phyloP scores from a whole-genome alignment of 441 rosid genomes.

The Euphorbia corollata region DNA sequence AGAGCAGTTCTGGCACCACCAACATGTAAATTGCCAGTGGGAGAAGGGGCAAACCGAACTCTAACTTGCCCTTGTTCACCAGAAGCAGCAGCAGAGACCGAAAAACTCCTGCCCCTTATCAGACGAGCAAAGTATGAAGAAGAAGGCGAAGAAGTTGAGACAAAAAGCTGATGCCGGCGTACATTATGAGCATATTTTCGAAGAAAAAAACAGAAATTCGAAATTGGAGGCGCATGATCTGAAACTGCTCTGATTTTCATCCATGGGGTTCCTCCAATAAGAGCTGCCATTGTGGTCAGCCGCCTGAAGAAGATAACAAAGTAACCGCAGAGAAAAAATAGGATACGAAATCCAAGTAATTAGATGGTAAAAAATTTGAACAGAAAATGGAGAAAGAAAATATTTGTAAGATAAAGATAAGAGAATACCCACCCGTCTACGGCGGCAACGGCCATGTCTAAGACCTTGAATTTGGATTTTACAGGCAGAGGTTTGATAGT shows the following conservation, averaged over 20 bases:
- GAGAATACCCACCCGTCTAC: neutral
- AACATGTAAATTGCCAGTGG: slow-evolving; percentile 92
- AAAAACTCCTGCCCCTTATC: slow-evolving; percentile 38
- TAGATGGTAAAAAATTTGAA: neutral
- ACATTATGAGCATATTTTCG: neutral
- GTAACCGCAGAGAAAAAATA: neutral
- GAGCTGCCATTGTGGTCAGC: slow-evolving; percentile 29
- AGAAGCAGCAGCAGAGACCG: slow-evolving; percentile 27
- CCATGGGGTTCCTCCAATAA: slow-evolving; percentile 33
- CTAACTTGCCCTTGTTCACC: slow-evolving; percentile 42
- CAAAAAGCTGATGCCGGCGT: neutral
- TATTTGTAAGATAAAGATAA: neutral
- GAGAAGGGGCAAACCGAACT: slow-evolving; percentile 97
- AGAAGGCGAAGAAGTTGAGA: neutral
- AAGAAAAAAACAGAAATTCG: slow-evolving; percentile 15
- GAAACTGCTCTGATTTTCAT: slow-evolving; percentile 35
- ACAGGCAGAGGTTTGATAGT: neutral
- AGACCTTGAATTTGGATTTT: neutral
- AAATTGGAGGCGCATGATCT: slow-evolving; percentile 27
- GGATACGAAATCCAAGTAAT: neutral
- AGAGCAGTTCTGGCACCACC: slow-evolving; percentile 98
- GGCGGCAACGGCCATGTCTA: neutral
- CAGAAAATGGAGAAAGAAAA: neutral
- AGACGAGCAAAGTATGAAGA: neutral
- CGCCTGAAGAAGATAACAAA: neutral